phyloP scores from a whole-genome alignment of 352 stramenopile genomes.

The Hyaloperonospora brassicae region DNA sequence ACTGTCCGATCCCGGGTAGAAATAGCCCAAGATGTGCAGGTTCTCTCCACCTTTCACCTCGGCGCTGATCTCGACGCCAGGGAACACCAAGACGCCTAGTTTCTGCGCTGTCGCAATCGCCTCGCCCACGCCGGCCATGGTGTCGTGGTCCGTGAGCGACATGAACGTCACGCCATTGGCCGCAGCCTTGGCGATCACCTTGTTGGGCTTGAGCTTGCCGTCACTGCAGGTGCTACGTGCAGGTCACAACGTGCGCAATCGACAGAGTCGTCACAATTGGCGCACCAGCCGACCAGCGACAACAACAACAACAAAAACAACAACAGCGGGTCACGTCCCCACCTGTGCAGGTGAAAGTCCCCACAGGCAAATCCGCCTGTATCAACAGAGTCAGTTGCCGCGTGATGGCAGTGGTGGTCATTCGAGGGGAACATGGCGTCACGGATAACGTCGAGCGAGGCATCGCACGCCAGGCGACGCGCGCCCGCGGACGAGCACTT shows the following conservation, averaged over 20 bases:
- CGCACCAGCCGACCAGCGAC: too few species aligned
- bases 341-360: constrained; percentile 86
- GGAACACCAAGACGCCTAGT: constrained; percentile 66
- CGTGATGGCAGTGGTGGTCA: constrained; percentile 26
- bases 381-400: constrained; percentile 27
- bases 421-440: constrained; percentile 80
- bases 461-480: constrained; percentile 2
- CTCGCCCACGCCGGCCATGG: constrained; percentile 72
- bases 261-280: too few species aligned
- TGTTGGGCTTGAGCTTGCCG: constrained; percentile 61
- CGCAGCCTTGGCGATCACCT: constrained; percentile 70
- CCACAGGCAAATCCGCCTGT: constrained; percentile 50
- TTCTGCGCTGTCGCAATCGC: constrained; percentile 56
- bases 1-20: constrained; percentile 74
- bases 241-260: background rate
- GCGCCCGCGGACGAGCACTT: constrained; percentile 42
- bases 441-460: constrained; percentile 29
- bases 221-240: constrained; percentile 64
- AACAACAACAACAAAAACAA: too few species aligned
- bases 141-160: constrained; percentile 82
- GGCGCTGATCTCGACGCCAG: constrained; percentile 80
- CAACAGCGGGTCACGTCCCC: background rate
- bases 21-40: constrained; percentile 82
- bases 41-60: constrained; percentile 81
- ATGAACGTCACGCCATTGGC: constrained; percentile 76